A percentile compares a stretch with the other conserved stretches of the same genome.
Conservation (phyloP, 345 rosid species). For the Moricandia moricandioides region DNA sequence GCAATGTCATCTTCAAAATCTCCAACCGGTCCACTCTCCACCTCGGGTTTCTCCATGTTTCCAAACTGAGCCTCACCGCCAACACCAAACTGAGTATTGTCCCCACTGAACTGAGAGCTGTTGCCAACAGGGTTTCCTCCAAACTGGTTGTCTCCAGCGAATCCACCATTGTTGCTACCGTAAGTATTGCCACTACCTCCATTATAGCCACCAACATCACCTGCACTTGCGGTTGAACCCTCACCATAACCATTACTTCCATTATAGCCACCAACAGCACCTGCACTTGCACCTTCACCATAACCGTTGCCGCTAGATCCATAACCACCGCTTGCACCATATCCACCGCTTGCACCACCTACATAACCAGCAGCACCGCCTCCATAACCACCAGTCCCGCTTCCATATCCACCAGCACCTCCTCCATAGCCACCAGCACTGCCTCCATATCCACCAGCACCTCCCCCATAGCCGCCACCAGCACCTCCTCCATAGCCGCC, state of each 20-base stretch:
- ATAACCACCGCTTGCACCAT: conserved; percentile 33
- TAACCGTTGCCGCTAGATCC: conserved; percentile 20
- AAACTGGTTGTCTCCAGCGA: conserved; percentile 28
- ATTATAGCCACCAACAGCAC: conserved; percentile 34
- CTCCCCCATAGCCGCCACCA: background rate
- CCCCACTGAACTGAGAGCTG: conserved; percentile 33
- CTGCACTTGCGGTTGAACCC: conserved; percentile 24
- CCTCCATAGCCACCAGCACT: conserved; percentile 44
- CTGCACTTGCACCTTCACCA: conserved; percentile 21
- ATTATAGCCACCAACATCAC: conserved; percentile 26
- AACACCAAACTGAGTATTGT: conserved; percentile 23
- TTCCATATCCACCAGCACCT: conserved; percentile 11
- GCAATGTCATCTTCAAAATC: conserved; percentile 45
- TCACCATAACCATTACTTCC: conserved; percentile 40
- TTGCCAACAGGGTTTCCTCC: conserved; percentile 23
- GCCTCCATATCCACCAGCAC: conserved; percentile 13
- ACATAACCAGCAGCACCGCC: conserved; percentile 30
- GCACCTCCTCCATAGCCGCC: conserved; percentile 30
- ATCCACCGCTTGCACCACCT: background rate
- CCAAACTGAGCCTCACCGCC: conserved; percentile 37
- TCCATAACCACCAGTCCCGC: background rate
- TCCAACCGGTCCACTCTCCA: conserved; percentile 32
- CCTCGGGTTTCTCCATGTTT: conserved; percentile 17
- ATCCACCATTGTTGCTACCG: conserved; percentile 24
- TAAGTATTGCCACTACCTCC: background rate